Evolutionary conservation across 495 filamentous ascomycete species (phyloP).

Genomic region (Chaetomium tenue): DNA sequence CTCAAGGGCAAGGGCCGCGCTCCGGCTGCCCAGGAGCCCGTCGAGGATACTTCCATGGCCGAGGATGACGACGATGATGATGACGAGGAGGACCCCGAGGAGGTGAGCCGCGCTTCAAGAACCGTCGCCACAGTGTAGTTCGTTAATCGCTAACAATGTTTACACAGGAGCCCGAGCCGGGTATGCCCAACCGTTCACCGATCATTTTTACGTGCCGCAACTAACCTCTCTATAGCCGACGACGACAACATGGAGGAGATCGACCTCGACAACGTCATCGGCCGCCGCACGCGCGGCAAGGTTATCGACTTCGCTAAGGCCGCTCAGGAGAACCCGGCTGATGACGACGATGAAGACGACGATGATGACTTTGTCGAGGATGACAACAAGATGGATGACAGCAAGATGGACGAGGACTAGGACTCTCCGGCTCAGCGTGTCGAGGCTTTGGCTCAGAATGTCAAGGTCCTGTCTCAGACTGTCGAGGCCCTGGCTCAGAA

Average conservation of each 20-base stretch:
- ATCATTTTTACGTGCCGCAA: background rate
- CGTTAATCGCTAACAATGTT: constrained; percentile 25
- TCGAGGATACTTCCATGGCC: constrained; percentile 64
- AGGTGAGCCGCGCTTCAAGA: constrained; percentile 47
- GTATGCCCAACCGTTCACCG: constrained; percentile 33
- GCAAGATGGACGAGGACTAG: constrained; percentile 25
- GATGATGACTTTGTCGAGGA: constrained; percentile 57
- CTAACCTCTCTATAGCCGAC: constrained; percentile 40
- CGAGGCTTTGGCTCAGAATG: too few species aligned
- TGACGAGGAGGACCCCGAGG: constrained; percentile 60
- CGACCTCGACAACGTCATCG: constrained; percentile 84
- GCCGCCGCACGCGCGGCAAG: constrained; percentile 78
- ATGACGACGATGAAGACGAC: constrained; percentile 78
- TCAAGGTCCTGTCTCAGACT: too few species aligned
- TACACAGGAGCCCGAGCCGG: constrained; percentile 42
- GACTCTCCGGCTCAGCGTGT: background rate
- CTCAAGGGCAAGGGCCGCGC: constrained; percentile 59
- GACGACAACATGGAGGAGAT: constrained; percentile 88
- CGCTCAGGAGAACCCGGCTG: constrained; percentile 62
- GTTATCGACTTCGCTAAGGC: constrained; percentile 84
- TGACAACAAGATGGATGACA: constrained; percentile 36
- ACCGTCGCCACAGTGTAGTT: constrained; percentile 12
- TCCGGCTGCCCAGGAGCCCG: constrained; percentile 43
- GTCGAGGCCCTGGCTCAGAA: background rate
- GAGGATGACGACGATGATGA: constrained; percentile 63